Percentiles rank a stretch among this genome's conserved stretches.
Evolutionary conservation across 345 rosid species (phyloP).

Genomic region (Cardamine chenopodiifolia): DNA sequence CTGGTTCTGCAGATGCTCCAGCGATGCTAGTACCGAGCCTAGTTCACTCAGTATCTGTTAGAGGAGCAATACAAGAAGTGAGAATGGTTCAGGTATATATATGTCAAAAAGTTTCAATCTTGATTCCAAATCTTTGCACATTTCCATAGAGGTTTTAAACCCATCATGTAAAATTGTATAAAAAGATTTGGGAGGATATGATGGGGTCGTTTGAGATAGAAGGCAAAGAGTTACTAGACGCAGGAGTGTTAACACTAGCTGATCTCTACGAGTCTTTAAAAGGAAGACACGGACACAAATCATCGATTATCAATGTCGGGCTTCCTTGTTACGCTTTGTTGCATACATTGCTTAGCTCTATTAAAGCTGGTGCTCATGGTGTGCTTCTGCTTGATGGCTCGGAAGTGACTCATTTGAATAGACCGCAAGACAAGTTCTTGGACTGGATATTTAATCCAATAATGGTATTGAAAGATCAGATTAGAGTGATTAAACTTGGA

Average conservation of each 20-base stretch:
- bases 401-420: constrained; percentile 67
- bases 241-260: constrained; percentile 48
- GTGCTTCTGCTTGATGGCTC: constrained; percentile 58
- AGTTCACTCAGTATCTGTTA: constrained; percentile 70
- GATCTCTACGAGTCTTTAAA: constrained; percentile 63
- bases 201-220: constrained; percentile 61
- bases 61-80: constrained; percentile 78
- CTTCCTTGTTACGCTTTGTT: constrained; percentile 65
- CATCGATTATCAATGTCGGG: constrained; percentile 55
- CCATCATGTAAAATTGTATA: background rate
- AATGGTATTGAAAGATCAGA: constrained; percentile 75
- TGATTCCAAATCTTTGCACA: background rate
- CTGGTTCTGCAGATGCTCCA: constrained; percentile 53
- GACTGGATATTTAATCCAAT: constrained; percentile 83
- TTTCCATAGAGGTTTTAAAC: background rate
- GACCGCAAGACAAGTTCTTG: constrained; percentile 69
- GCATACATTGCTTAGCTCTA: constrained; percentile 60
- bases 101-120: background rate
- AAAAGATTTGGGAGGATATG: constrained; percentile 63
- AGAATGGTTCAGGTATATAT: constrained; percentile 84
- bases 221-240: constrained; percentile 69
- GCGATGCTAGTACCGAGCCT: constrained; percentile 75
- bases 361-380: constrained; percentile 63
- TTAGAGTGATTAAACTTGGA: constrained; percentile 54
- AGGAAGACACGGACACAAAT: constrained; percentile 56